Percentiles rank a stretch among this genome's conserved stretches.
These are phyloP conservation scores for Melastoma malabathricum DNA, from an alignment of 345 rosid genomes.

Conservation along the genomic window DNA sequence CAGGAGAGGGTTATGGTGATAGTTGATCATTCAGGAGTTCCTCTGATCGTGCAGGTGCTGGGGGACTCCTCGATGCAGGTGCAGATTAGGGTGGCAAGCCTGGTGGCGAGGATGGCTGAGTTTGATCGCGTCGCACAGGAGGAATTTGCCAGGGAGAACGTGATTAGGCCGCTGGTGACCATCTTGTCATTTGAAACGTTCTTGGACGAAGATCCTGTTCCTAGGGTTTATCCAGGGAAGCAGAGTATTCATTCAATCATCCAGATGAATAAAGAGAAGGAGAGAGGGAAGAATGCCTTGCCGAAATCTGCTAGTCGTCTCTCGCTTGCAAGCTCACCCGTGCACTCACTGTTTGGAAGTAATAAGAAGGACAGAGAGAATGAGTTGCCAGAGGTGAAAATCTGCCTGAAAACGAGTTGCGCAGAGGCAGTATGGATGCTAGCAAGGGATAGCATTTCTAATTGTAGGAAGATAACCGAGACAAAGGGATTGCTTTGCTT, in stretches of 20 bases:
- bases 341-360: background rate
- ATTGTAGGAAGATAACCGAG: conserved; percentile 13
- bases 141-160: conserved; percentile 16
- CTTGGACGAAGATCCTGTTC: conserved; percentile 8
- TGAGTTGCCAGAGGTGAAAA: conserved; percentile 7
- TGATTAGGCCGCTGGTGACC: conserved; percentile 16
- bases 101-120: conserved; percentile 13
- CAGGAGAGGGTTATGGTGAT: conserved; percentile 13
- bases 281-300: background rate
- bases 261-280: conserved; percentile 9
- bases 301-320: conserved; percentile 1
- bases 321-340: background rate
- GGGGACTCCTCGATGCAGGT: conserved; percentile 20
- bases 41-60: conserved; percentile 15
- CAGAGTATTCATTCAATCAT: conserved; percentile 13
- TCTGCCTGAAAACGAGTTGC: conserved; percentile 9
- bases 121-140: conserved; percentile 17
- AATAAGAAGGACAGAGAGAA: conserved; percentile 8
- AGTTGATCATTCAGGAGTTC: conserved; percentile 9
- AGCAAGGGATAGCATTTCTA: conserved; percentile 5
- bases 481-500: conserved; percentile 15
- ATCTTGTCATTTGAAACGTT: conserved; percentile 20
- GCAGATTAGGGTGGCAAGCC: conserved; percentile 20
- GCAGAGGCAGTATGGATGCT: conserved; percentile 13
- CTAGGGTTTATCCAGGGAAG: conserved; percentile 8